A percentile compares a stretch with the other conserved stretches of the same genome.
Evolutionary conservation across 768 basidiomycete genomes (phyloP).

Genomic region (Mycena vulgaris): DNA sequence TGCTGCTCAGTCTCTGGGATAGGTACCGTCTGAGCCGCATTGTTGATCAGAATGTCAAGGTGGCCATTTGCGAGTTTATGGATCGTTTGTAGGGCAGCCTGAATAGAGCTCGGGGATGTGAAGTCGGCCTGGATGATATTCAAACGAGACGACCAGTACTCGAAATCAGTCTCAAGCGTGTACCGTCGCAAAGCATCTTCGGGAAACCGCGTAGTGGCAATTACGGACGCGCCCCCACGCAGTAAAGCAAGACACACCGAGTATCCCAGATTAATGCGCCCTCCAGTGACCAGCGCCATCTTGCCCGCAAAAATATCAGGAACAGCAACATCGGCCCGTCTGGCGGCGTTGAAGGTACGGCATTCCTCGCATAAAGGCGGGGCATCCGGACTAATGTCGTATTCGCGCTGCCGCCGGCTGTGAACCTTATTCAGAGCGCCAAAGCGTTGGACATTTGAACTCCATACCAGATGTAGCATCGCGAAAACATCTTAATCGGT

Average conservation of each 20-base stretch:
- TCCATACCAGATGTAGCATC: slow-evolving; percentile 37
- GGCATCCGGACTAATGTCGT: slow-evolving; percentile 29
- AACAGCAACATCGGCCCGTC: slow-evolving; percentile 27
- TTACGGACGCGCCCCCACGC: slow-evolving; percentile 50
- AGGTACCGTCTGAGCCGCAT: slow-evolving; percentile 55
- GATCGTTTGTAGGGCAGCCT: slow-evolving; percentile 46
- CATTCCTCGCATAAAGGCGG: slow-evolving; percentile 31
- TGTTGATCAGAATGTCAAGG: slow-evolving; percentile 53
- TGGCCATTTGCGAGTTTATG: slow-evolving; percentile 41
- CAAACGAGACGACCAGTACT: slow-evolving; percentile 44
- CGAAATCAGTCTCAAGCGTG: slow-evolving; percentile 45
- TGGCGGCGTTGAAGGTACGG: slow-evolving; percentile 28
- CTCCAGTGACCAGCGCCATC: slow-evolving; percentile 52
- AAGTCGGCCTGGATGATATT: slow-evolving; percentile 53
- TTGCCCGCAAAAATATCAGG: slow-evolving; percentile 45
- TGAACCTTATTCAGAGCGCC: not conserved
- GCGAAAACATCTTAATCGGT: slow-evolving; percentile 27
- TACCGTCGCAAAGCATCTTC: slow-evolving; percentile 50
- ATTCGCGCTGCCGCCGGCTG: slow-evolving; percentile 38
- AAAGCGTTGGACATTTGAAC: not conserved
- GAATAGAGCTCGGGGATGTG: slow-evolving; percentile 51
- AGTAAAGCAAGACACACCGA: slow-evolving; percentile 49
- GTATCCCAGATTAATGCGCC: slow-evolving; percentile 53
- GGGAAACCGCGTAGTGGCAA: slow-evolving; percentile 52
- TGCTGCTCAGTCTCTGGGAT: slow-evolving; percentile 47